Evolutionary conservation across 306 rosid species (phyloP).

Genomic region (Fragaria nilgerrensis): DNA sequence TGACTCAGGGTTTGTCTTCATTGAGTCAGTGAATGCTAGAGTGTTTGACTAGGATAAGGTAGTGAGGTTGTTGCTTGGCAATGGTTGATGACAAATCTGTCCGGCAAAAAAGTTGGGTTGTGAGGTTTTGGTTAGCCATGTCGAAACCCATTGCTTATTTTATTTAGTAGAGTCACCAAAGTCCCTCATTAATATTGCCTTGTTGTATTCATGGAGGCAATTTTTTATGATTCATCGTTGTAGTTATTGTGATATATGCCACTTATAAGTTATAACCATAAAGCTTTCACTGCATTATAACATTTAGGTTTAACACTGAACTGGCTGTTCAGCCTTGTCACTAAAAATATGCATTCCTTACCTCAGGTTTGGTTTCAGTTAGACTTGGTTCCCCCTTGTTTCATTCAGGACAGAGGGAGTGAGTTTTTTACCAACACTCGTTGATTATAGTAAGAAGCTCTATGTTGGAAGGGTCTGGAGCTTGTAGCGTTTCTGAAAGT

Average conservation of each 20-base stretch:
- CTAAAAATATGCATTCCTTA: neutral
- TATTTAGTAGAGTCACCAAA: neutral
- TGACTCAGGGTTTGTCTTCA: neutral
- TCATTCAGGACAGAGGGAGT: neutral
- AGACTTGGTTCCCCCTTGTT: neutral
- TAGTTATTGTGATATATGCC: neutral
- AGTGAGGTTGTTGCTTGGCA: neutral
- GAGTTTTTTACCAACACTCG: constrained; percentile 14
- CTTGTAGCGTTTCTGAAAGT: constrained; percentile 74
- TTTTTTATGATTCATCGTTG: neutral
- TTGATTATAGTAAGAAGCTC: constrained; percentile 70
- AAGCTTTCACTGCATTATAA: neutral
- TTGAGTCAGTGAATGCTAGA: neutral
- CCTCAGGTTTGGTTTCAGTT: neutral
- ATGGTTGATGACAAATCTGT: neutral
- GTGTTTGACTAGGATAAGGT: neutral
- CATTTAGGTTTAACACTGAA: neutral
- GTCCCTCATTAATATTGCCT: neutral
- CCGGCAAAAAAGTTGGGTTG: neutral
- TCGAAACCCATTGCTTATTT: neutral
- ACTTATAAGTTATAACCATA: neutral
- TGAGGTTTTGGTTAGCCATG: neutral
- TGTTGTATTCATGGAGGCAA: neutral
- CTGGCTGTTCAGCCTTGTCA: neutral
- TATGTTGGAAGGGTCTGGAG: constrained; percentile 59